phyloP scores from a whole-genome alignment of 306 rosid genomes.

The Casuarina glauca region DNA sequence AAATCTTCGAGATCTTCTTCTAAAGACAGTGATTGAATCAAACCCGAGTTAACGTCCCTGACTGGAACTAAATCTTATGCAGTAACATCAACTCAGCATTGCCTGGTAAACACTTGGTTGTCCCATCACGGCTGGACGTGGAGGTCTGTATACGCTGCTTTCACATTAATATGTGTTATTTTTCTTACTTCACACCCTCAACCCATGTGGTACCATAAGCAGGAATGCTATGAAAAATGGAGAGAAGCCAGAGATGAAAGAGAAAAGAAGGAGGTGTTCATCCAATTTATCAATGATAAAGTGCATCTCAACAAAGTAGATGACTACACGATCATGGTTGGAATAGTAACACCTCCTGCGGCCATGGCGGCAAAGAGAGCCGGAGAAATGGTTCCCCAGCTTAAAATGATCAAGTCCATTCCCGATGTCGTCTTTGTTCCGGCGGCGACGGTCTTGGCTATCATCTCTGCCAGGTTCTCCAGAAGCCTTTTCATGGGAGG shows the following conservation, averaged over 20 bases:
- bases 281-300: slow-evolving; percentile 11
- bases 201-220: slow-evolving; percentile 11
- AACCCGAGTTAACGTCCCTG: background rate
- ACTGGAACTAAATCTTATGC: slow-evolving; percentile 5
- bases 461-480: slow-evolving; percentile 45
- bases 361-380: slow-evolving; percentile 56
- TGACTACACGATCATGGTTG: slow-evolving; percentile 43
- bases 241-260: background rate
- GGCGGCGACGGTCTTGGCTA: slow-evolving; percentile 43
- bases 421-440: slow-evolving; percentile 68
- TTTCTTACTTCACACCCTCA: background rate
- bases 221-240: slow-evolving; percentile 31
- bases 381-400: slow-evolving; percentile 49
- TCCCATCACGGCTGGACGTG: slow-evolving; percentile 35
- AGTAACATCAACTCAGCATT: slow-evolving; percentile 55
- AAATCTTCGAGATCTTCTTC: too few species aligned
- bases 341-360: slow-evolving; percentile 56
- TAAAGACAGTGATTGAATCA: background rate
- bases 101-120: slow-evolving; percentile 65
- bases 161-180: slow-evolving; percentile 3
- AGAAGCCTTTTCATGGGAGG: slow-evolving; percentile 38
- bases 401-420: slow-evolving; percentile 44
- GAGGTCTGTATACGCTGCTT: slow-evolving; percentile 32
- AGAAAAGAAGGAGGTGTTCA: background rate
- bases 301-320: slow-evolving; percentile 49